Evolutionary conservation across 2,329 filamentous ascomycete species (phyloP).

Genomic region (Cryphonectria radicalis): DNA sequence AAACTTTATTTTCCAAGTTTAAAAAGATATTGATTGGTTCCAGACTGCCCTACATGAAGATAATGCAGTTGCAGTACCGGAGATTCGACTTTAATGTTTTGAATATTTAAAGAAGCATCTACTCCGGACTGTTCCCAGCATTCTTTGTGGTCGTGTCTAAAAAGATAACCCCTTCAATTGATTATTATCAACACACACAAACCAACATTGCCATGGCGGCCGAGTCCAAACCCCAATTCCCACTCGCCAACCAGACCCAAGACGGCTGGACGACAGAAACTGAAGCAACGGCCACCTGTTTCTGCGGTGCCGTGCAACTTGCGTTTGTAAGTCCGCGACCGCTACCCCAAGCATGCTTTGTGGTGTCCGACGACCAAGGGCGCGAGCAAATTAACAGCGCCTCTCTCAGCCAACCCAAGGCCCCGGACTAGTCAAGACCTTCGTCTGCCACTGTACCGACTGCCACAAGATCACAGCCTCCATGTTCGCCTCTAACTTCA

Average conservation of each 20-base stretch:
- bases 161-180: neutral
- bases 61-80: too few relatives aligned
- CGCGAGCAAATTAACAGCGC: neutral
- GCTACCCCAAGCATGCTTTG: neutral
- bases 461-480: conserved; percentile 66
- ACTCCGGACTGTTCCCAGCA: neutral
- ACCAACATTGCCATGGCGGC: neutral
- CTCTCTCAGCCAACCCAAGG: conserved; percentile 48
- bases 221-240: conserved; percentile 1
- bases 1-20: too few relatives aligned
- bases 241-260: neutral
- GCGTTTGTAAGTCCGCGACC: conserved; percentile 48
- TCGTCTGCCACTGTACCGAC: conserved; percentile 65
- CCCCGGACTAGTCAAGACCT: conserved; percentile 51
- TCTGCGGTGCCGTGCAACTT: conserved; percentile 60
- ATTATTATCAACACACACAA: neutral
- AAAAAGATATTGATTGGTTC: too few relatives aligned
- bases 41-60: too few relatives aligned
- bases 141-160: neutral
- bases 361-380: neutral
- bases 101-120: neutral
- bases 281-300: conserved; percentile 61
- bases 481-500: conserved; percentile 65
- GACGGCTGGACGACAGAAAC: neutral
- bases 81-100: neutral